Percentiles rank a stretch among this genome's conserved stretches.
These are phyloP conservation scores for Juglanconis oblonga DNA, from an alignment of 2,329 filamentous ascomycete species.

Conservation along the genomic window DNA sequence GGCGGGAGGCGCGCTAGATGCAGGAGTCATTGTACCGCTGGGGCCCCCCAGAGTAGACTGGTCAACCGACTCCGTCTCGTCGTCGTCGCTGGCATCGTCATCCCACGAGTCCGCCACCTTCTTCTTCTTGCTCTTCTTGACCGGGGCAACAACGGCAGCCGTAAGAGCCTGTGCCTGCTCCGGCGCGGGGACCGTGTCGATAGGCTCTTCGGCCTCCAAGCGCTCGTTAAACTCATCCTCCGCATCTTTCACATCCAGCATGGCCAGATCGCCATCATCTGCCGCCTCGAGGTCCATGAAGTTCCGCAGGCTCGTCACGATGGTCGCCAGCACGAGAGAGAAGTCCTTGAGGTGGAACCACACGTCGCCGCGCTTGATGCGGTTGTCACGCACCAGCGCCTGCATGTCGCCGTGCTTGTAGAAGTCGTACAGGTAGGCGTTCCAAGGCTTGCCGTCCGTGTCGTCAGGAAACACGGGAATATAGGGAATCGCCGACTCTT, in stretches of 20 bases:
- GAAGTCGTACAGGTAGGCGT: conserved; percentile 73
- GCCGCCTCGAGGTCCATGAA: conserved; percentile 50
- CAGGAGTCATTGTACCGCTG: background rate
- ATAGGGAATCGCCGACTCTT: conserved; percentile 70
- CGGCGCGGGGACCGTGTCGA: conserved; percentile 30
- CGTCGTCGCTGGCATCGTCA: conserved; percentile 34
- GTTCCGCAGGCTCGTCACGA: conserved; percentile 61
- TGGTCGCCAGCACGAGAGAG: conserved; percentile 61
- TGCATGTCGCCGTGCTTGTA: conserved; percentile 68
- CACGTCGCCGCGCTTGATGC: conserved; percentile 62
- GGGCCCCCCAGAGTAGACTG: conserved; percentile 23
- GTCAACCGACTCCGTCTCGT: conserved; percentile 29
- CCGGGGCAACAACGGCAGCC: background rate
- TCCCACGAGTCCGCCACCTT: conserved; percentile 44
- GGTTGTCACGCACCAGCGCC: conserved; percentile 61
- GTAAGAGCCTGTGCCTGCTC: background rate
- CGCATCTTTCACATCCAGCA: conserved; percentile 42
- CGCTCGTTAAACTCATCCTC: conserved; percentile 31
- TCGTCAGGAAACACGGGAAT: conserved; percentile 60
- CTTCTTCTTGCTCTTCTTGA: conserved; percentile 28
- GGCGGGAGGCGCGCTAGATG: conserved; percentile 7
- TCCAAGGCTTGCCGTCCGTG: conserved; percentile 46
- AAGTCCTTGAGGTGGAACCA: conserved; percentile 70
- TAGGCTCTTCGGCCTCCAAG: conserved; percentile 47
- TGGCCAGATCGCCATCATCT: conserved; percentile 39